phyloP scores from a whole-genome alignment of 768 basidiomycete species.

The Panellus pusillus region DNA sequence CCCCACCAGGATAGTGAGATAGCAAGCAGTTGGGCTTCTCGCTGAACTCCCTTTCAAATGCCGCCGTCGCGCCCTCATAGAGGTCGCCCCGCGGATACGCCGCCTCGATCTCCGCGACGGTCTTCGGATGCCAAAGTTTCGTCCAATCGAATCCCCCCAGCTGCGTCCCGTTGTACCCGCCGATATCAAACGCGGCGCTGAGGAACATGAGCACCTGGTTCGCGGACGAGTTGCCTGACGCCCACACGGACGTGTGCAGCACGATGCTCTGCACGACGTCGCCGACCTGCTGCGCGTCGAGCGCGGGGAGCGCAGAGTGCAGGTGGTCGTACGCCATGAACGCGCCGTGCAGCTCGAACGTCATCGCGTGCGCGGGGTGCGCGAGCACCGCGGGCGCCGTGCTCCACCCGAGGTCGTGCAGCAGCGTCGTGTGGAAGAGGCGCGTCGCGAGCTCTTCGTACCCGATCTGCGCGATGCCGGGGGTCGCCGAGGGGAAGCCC shows the following conservation, averaged over 20 bases:
- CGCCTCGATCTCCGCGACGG: neutral
- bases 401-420: conserved; percentile 1
- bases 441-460: neutral
- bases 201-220: conserved; percentile 1
- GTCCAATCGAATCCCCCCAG: neutral
- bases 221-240: neutral
- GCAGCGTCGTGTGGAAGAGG: neutral
- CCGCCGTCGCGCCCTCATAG: neutral
- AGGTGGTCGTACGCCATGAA: conserved; percentile 3
- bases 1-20: conserved; percentile 1
- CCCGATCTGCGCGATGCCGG: conserved; percentile 1
- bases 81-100: neutral
- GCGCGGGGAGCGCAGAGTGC: neutral
- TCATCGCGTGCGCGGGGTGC: conserved; percentile 2
- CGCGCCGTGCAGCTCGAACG: conserved; percentile 1
- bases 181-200: neutral
- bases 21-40: conserved; percentile 7
- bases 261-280: neutral
- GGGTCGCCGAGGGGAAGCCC: conserved; percentile 1
- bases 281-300: conserved; percentile 30
- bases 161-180: neutral
- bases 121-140: neutral
- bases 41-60: neutral
- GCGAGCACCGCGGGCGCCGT: neutral
- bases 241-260: neutral